Evolutionary conservation across 345 rosid genomes (phyloP).

Genomic region (Populus deltoides): DNA sequence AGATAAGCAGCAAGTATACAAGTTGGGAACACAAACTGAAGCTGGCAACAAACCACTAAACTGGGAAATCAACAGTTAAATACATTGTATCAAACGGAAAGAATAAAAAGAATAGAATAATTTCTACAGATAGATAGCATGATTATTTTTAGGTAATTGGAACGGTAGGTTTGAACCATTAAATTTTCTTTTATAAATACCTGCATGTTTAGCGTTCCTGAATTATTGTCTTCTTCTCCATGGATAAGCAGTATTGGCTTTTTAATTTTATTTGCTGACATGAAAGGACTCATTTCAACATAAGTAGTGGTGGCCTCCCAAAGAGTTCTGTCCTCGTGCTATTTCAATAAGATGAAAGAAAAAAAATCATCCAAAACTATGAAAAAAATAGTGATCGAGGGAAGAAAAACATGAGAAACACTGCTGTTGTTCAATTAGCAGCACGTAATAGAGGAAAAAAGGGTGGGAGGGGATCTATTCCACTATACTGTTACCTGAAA

Average conservation of each 20-base stretch:
- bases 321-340: slow-evolving; percentile 96
- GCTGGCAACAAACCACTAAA: slow-evolving; percentile 7
- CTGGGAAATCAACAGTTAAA: slow-evolving; percentile 2
- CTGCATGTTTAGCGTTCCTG: slow-evolving; percentile 99
- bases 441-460: neutral
- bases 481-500: slow-evolving; percentile 63
- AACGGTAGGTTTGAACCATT: neutral
- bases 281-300: slow-evolving; percentile 98
- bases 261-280: slow-evolving; percentile 91
- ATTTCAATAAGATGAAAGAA: slow-evolving; percentile 14
- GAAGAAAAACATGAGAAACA: neutral
- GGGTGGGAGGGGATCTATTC: neutral
- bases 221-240: slow-evolving; percentile 96
- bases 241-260: slow-evolving; percentile 94
- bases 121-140: slow-evolving; percentile 3
- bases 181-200: slow-evolving; percentile 24
- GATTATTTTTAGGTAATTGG: neutral
- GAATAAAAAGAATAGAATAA: neutral
- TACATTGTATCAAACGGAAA: neutral
- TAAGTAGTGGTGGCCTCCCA: slow-evolving; percentile 89
- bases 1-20: slow-evolving; percentile 14
- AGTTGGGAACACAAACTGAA: neutral
- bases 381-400: neutral
- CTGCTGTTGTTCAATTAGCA: neutral
- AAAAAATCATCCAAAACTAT: slow-evolving; percentile 14